Conservation (phyloP, 306 rosid species). For the Rubus parviflorus region DNA sequence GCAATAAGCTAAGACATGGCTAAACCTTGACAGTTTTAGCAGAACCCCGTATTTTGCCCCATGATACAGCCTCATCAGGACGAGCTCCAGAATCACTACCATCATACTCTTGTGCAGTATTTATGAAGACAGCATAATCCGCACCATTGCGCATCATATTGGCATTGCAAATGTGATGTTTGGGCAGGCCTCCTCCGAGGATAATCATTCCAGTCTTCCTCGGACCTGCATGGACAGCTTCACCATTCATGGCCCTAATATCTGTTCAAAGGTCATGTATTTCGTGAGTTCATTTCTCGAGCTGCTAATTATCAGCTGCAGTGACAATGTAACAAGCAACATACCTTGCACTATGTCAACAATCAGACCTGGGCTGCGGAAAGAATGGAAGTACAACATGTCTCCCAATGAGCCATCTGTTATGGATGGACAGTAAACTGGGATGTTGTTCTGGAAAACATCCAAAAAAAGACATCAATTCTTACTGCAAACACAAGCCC, state of each 20-base stretch:
- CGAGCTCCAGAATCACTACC: conserved; percentile 96
- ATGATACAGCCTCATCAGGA: conserved; percentile 95
- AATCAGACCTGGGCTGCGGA: conserved; percentile 73
- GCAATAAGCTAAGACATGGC: conserved; percentile 5
- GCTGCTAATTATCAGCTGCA: conserved; percentile 8
- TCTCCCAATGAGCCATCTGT: conserved; percentile 98
- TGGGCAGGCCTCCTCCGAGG: conserved; percentile 95
- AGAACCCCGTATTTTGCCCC: conserved; percentile 88
- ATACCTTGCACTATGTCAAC: conserved; percentile 80
- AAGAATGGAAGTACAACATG: conserved; percentile 91
- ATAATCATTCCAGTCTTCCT: conserved; percentile 91
- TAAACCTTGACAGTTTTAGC: conserved; percentile 86
- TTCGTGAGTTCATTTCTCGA: conserved; percentile 14
- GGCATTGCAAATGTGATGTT: conserved; percentile 99
- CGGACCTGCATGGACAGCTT: conserved; percentile 84
- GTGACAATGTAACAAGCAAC: neutral
- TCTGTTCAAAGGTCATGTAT: conserved; percentile 53
- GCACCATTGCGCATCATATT: conserved; percentile 99
- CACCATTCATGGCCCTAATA: conserved; percentile 83
- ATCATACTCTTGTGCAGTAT: conserved; percentile 92
- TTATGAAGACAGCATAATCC: conserved; percentile 83
- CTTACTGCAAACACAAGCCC: conserved; percentile 2
- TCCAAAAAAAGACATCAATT: conserved; percentile 8
- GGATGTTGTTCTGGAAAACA: conserved; percentile 74
- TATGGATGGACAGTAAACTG: conserved; percentile 89